Percentiles rank a stretch among this genome's conserved stretches.
These are phyloP conservation scores for Penicillium sp. DNA, from an alignment of 2,329 filamentous ascomycete species.

Conservation along the genomic window DNA sequence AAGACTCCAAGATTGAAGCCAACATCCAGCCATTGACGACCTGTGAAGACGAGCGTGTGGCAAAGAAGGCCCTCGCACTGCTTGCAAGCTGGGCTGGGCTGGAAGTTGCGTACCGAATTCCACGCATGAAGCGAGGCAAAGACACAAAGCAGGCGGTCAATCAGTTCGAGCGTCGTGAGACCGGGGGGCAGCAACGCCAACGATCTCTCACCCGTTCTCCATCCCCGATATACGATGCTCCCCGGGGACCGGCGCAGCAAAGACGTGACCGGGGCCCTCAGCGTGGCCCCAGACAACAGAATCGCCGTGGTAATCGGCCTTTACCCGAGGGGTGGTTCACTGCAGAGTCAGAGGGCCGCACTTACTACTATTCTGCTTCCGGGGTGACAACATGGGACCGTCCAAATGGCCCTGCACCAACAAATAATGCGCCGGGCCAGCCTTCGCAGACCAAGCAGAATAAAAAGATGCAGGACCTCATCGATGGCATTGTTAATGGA, in stretches of 20 bases:
- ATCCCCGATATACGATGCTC: conserved; percentile 50
- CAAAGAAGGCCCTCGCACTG: conserved; percentile 68
- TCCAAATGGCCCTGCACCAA: conserved; percentile 69
- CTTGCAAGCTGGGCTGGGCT: conserved; percentile 86
- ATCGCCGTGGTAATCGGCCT: conserved; percentile 57
- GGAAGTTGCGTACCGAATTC: conserved; percentile 89
- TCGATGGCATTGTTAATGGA: conserved; percentile 77
- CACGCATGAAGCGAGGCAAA: conserved; percentile 75
- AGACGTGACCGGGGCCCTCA: conserved; percentile 62
- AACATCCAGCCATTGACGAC: conserved; percentile 69
- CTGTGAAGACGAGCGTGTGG: conserved; percentile 74
- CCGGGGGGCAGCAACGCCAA: conserved; percentile 51
- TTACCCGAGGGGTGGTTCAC: conserved; percentile 86
- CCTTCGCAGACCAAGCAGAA: conserved; percentile 71
- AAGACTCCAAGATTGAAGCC: conserved; percentile 90
- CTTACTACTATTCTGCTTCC: conserved; percentile 82
- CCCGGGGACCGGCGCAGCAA: conserved; percentile 46
- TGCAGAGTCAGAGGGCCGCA: conserved; percentile 67
- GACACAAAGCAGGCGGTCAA: conserved; percentile 58
- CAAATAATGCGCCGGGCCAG: conserved; percentile 46
- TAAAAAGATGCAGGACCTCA: conserved; percentile 78
- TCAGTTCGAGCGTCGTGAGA: conserved; percentile 62
- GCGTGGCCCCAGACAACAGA: conserved; percentile 52
- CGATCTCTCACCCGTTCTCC: conserved; percentile 55
- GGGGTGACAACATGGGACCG: conserved; percentile 80